Conservation (phyloP, 1,139 yeast species). For the Pneumocystis oryctolagi region DNA sequence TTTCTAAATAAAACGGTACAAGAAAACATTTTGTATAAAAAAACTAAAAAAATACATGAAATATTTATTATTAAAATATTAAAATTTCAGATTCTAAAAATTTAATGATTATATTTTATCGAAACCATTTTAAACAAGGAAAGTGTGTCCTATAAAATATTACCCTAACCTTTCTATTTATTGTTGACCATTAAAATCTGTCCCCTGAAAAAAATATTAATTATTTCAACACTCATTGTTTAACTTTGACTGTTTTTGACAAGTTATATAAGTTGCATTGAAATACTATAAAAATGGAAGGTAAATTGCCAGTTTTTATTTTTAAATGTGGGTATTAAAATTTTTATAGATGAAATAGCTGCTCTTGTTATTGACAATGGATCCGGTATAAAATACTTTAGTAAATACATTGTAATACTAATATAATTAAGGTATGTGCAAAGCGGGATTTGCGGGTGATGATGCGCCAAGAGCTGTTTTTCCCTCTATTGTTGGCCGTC, state of each 20-base stretch:
- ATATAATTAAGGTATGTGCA: constrained; percentile 1
- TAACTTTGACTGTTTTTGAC: neutral
- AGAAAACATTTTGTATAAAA: too few relatives aligned
- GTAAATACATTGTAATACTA: constrained; percentile 23
- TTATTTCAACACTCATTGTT: neutral
- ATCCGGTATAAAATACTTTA: constrained; percentile 88
- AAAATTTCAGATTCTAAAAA: too few relatives aligned
- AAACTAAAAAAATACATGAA: too few relatives aligned
- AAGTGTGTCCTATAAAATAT: neutral
- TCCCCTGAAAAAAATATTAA: neutral
- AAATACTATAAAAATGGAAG: neutral
- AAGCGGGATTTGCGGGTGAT: constrained; percentile 99
- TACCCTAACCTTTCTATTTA: neutral
- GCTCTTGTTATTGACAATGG: constrained; percentile 93
- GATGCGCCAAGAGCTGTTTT: constrained; percentile 99
- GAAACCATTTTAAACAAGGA: neutral
- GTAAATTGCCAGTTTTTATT: neutral
- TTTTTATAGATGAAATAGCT: constrained; percentile 1
- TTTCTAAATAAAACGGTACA: too few relatives aligned
- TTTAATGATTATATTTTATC: too few relatives aligned
- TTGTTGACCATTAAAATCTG: neutral
- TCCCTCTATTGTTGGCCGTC: constrained; percentile 99
- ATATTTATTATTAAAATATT: too few relatives aligned
- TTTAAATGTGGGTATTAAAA: neutral
- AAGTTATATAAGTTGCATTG: neutral